These are phyloP conservation scores for Rhizophora apiculata DNA, from an alignment of 345 rosid genomes.

Conservation along the genomic window DNA sequence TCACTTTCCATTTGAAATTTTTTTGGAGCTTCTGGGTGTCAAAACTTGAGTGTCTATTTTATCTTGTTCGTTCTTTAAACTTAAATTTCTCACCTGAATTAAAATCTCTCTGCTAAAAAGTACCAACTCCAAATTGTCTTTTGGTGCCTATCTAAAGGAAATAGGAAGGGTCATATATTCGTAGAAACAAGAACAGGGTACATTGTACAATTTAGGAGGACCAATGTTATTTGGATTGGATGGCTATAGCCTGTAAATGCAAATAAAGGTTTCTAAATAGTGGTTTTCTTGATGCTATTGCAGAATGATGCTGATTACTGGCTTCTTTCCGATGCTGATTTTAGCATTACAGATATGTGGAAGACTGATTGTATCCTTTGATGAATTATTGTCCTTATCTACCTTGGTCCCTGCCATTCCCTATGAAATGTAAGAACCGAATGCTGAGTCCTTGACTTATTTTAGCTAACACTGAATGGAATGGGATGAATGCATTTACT, in stretches of 20 bases:
- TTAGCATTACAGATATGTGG: constrained; percentile 95
- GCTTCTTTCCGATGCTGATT: constrained; percentile 75
- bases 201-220: not conserved
- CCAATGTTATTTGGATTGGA: not conserved
- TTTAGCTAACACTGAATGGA: constrained; percentile 67
- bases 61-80: not conserved
- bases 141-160: not conserved
- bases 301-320: constrained; percentile 90
- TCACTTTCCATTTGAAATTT: not conserved
- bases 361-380: constrained; percentile 87
- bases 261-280: not conserved
- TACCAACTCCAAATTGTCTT: not conserved
- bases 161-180: not conserved
- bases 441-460: constrained; percentile 45
- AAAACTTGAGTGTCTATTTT: not conserved
- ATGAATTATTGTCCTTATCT: constrained; percentile 8
- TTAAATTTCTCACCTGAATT: not conserved
- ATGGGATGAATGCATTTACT: constrained; percentile 35
- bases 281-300: constrained; percentile 12
- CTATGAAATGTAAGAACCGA: not conserved
- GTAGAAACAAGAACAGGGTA: not conserved
- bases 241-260: not conserved
- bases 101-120: not conserved
- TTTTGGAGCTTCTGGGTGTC: not conserved
- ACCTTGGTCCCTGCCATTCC: not conserved